These are phyloP conservation scores for Monosporascus sp. DNA, from an alignment of 2,329 filamentous ascomycete genomes.

Conservation along the genomic window DNA sequence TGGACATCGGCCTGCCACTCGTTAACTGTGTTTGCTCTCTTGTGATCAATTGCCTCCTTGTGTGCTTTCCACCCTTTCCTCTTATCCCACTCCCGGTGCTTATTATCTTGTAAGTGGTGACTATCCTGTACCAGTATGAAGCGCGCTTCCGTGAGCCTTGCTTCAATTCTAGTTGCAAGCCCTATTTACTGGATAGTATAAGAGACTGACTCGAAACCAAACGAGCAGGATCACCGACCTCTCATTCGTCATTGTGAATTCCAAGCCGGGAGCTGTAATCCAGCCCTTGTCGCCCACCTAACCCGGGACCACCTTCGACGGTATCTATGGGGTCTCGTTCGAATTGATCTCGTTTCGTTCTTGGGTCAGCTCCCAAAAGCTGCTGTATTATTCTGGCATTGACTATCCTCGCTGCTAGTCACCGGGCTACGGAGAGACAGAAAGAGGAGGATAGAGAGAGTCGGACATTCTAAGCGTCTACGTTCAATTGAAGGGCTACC, in stretches of 20 bases:
- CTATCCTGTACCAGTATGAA: too few species aligned
- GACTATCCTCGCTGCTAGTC: neutral
- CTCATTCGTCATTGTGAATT: too few species aligned
- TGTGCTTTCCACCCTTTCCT: neutral
- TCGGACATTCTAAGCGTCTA: neutral
- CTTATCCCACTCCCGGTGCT: neutral
- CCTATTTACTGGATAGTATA: too few species aligned
- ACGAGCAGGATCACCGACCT: too few species aligned
- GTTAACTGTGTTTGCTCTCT: neutral
- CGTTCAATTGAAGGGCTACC: neutral
- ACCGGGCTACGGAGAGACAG: neutral
- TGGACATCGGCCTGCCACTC: neutral
- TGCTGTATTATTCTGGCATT: neutral
- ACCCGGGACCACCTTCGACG: too few species aligned
- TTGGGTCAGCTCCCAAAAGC: neutral
- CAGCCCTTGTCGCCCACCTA: too few species aligned
- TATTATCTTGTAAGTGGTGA: too few species aligned
- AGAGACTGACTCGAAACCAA: too few species aligned
- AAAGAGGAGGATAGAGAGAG: neutral
- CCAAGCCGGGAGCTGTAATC: too few species aligned
- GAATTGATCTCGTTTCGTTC: neutral
- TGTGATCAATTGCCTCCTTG: neutral
- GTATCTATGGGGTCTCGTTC: too few species aligned
- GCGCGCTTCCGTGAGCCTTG: too few species aligned
- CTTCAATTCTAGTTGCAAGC: too few species aligned